Base-by-base conservation (phyloP, 176 grass and related monocot genomes). In the Lolium rigidum region DNA sequence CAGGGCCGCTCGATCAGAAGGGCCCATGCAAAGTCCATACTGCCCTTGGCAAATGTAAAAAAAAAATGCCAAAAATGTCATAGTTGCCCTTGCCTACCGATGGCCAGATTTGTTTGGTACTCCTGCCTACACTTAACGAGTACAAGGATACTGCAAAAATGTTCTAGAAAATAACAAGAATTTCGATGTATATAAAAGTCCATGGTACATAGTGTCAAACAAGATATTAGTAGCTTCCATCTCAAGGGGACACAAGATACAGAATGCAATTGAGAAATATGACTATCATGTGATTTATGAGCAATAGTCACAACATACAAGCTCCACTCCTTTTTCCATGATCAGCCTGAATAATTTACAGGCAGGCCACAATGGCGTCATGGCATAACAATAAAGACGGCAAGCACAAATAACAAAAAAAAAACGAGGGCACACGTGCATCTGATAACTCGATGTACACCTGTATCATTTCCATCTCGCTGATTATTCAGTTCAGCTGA, bases 401-500 rank as follows among this genome's bases (percentile, higher is more conserved):
- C 54, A 88, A 78, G 37, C 54, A 77, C 50, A 83, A 50, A 77
- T 58, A 58, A 82, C 21, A 82, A 6, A 61, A 61, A 57, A 48
- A 38, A 17, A 35, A 35, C 31, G 43, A 44, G 60, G 48, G 44
- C 50, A 81, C 70, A 77, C 47, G n/a, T 18, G 67, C 41, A 90
- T 67, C 9, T 4, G 46, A 41, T 58, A 31, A 35, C 80, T 71
- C 51, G 61, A 78, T 71, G 70, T 86, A 82, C 72, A n/a, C 43
- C 88, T 70, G 60, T 12, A 77, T 49, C 41, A 9, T 52, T 41
- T 76, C 25, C 13, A n/a, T 48, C 37, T 80, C 22, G 12, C 11
- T 14, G 54, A 55, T 86, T 78, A 78, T 70, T 55, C 43, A 35
- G 22, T 63, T 93, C 82, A 97, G 74, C 85, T 88, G 86, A 92